Evolutionary conservation across 1,284 basidiomycete species (phyloP), one percentile per base, ranked within the genome.

Genomic region (Tilletia caries): DNA sequence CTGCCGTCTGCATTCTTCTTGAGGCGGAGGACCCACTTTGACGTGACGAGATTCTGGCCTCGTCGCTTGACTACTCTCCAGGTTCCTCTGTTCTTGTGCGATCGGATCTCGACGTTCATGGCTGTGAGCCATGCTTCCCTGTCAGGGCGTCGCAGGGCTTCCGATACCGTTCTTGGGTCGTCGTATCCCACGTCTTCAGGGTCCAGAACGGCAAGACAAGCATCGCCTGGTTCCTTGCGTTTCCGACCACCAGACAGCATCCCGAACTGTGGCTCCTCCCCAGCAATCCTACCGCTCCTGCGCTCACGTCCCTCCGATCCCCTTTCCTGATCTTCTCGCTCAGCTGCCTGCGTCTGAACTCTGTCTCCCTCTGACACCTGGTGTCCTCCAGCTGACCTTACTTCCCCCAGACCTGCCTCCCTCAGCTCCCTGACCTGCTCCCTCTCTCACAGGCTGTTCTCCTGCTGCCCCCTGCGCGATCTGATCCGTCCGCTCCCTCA

Each of bases 21-120:
- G 2, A 68, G 13, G 15, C 33, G 41, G 12, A 69, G 65, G 5
- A 67, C 68, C 65, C 68, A 69, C 33, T 69, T 70, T 5, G 64
- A 66, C 20, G 25, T 68, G 46, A 67, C 52, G 46, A 66, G 43
- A 10, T 67, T 67, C 34, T 32, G 1, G 23, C 29, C 54, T 8
- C 29, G 12, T 5, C 29, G 6, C 20, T 60, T 60, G 54, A 60
- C 27, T 25, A 32, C 54, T 25, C 54, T 18, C 54, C 54, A 60
- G 6, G 54, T 60, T 12, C 20, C 29, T 18, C 27, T 25, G 5
- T 27, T 25, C n/a, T 27, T 60, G 54, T 60, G 54, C 8, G 54
- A 60, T 32, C 29, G 23, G 54, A 60, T 20, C 29, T 60, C 54
- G 10, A 18, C 29, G 20, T 60, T 18, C 54, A 60, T 60, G 13